Conservation (phyloP, 2,329 filamentous ascomycete genomes). For the Trichoderma pleuroti region DNA sequence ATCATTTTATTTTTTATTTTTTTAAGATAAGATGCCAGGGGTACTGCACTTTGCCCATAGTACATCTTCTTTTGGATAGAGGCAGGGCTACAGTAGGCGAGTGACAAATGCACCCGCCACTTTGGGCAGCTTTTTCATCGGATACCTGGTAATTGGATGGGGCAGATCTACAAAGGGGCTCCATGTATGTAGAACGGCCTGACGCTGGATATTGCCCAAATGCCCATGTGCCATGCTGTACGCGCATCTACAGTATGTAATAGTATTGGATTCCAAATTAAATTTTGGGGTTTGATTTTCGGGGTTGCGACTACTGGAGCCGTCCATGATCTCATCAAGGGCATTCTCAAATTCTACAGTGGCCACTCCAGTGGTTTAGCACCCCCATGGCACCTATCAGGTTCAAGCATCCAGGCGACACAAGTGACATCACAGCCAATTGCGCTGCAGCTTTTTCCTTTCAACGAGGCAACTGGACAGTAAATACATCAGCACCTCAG, state of each 20-base stretch:
- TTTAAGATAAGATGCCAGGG: not conserved
- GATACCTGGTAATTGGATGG: not conserved
- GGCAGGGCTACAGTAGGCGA: not conserved
- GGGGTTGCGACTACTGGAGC: not conserved
- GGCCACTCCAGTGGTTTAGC: not conserved
- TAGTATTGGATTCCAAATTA: not conserved
- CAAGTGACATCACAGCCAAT: constrained; percentile 15
- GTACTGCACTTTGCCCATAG: not conserved
- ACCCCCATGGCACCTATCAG: not conserved
- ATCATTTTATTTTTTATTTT: not conserved
- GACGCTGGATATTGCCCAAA: not conserved
- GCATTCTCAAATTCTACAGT: not conserved
- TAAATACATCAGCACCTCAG: not conserved
- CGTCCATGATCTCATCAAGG: not conserved
- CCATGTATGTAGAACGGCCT: not conserved
- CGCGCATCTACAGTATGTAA: not conserved
- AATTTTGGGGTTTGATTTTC: not conserved
- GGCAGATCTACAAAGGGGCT: not conserved
- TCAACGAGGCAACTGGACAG: not conserved
- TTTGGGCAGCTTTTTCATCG: not conserved
- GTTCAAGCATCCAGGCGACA: not conserved
- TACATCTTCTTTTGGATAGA: not conserved
- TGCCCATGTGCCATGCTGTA: not conserved
- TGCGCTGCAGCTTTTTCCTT: not conserved
- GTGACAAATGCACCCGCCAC: not conserved